Base-by-base conservation (phyloP, 768 basidiomycete genomes). In the Suillus ampliporus region DNA sequence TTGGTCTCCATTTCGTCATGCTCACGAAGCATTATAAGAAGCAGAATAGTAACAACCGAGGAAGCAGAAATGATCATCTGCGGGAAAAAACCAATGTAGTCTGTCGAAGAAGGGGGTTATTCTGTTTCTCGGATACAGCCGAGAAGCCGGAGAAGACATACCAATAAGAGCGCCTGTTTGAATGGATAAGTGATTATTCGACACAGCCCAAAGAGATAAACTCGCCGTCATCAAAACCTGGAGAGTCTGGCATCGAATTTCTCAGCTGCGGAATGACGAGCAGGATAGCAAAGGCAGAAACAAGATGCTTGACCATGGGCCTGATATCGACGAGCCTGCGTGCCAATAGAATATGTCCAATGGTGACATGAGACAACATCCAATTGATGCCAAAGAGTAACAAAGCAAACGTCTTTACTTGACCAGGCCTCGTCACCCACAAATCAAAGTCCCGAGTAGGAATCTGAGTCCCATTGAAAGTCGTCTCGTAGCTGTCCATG, bases 241-340 rank as follows among this genome's bases (percentile, higher is more conserved):
- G 85, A 7, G 82, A 83, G 69, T 86, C 84, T 26, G 86, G 85
- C 85, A 87, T 86, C 26, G 81, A 78, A 57, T 80, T 79, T 31
- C 86, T 74, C 51, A 87, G 64, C 61, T 84, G 83, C 4, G 84
- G 85, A 10, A 86, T 78, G 7, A 76, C 76, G 11, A 85, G 68
- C 15, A 86, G 67, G 41, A 82, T 80, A 13, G 77, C 77, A 56
- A 79, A 77, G 43, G 73, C 75, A 8, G 77, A 79, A 2, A 79
- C 64, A 7, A 84, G 67, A 61, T 82, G 76, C 50, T 78, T 79
- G 38, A 80, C 58, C 26, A 80, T 65, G 21, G 74, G 61, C 41
- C 71, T 73, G 9, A 71, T 61, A 9, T 76, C 76, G 28, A 67
- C 60, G 35, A 76, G 63, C 48, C 73, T 75, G 63, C 79, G 77